Evolutionary conservation across 75 land plant genomes (phyloP), one percentile per base, ranked within the genome.

Genomic region (Ceratopteris richardii): DNA sequence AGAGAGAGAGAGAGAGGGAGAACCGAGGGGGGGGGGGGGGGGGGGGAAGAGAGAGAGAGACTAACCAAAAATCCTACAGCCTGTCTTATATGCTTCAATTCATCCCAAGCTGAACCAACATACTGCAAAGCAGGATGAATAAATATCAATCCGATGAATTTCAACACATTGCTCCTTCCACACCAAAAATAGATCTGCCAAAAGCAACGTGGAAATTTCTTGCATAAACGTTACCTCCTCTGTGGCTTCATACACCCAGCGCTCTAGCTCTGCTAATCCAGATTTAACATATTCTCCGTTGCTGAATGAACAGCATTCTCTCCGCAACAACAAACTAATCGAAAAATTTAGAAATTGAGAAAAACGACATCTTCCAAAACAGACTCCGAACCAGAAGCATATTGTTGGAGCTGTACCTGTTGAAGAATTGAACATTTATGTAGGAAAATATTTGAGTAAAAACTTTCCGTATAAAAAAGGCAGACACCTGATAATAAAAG

Each of bases 261-360:
- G 82, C 64, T 93, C 98, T 29, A 93, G 63, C 64, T 93, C 98
- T 58, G 96, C 82, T 44, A 93, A 64, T 51, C 98, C 98, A 51
- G 98, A 82, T 58, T 93, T 93, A 21, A 93, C 96, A 80, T 89
- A 93, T 58, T 93, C 98, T 31, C 98, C 98, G 59, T 93, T 93
- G 64, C 90, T 89, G 54, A 93, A 89, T 61, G 96, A 89, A 55
- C 98, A 93, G 46, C 98, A 93, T 54, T 93, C 98, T n/a, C 98
- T 70, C 48, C 96, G 78, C 78, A 93, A 66, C 31, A 93, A 82
- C 58, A 93, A 81, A 62, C 98, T 93, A 81, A 57, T 57, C 9
- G 13, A 40, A 9, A 40, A 40, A 40, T n/a, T n/a, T 9, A 33
- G 9, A 33, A 33, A 33, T 33, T 33, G 37, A n/a, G n/a, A n/a